Percentiles rank a stretch among this genome's conserved stretches.
phyloP scores from a whole-genome alignment of 768 basidiomycete genomes.

The Omphalotus guepiniiformis region DNA sequence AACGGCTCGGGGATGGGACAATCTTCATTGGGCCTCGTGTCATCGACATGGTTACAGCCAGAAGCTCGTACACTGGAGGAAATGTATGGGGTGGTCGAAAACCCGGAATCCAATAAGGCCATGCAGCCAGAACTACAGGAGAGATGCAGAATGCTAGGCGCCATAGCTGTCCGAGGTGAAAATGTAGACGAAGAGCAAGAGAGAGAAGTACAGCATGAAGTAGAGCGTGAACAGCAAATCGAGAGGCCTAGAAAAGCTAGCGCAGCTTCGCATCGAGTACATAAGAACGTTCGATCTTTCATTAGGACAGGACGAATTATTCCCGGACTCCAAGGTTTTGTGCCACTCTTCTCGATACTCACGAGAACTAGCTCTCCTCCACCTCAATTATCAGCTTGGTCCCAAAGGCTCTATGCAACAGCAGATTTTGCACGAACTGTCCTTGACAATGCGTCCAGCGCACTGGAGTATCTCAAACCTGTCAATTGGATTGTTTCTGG shows the following conservation, averaged over 20 bases:
- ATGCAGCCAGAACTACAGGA: conserved; percentile 11
- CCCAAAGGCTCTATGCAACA: conserved; percentile 9
- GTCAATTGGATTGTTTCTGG: conserved; percentile 24
- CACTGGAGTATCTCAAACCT: conserved; percentile 22
- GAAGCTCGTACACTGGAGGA: conserved; percentile 23
- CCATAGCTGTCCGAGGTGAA: not conserved
- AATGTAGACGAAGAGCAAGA: conserved; percentile 20
- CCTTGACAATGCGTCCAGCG: not conserved
- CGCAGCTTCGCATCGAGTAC: conserved; percentile 19
- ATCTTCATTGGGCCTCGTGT: not conserved
- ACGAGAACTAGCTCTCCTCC: not conserved
- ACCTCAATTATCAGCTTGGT: not conserved
- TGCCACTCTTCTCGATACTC: conserved; percentile 2
- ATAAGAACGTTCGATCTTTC: conserved; percentile 18
- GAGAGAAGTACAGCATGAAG: conserved; percentile 19
- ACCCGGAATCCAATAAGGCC: not conserved
- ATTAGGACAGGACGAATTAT: not conserved
- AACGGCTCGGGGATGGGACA: not conserved
- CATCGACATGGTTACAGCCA: conserved; percentile 21
- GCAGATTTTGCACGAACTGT: conserved; percentile 8
- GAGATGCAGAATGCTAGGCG: conserved; percentile 8
- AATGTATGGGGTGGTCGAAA: conserved; percentile 15
- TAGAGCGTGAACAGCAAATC: conserved; percentile 17
- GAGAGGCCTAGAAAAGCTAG: conserved; percentile 10
- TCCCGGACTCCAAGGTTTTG: not conserved